Evolutionary conservation across 108 stramenopile genomes (phyloP), one percentile per base, ranked within the genome.

Genomic region (Seminavis robusta): DNA sequence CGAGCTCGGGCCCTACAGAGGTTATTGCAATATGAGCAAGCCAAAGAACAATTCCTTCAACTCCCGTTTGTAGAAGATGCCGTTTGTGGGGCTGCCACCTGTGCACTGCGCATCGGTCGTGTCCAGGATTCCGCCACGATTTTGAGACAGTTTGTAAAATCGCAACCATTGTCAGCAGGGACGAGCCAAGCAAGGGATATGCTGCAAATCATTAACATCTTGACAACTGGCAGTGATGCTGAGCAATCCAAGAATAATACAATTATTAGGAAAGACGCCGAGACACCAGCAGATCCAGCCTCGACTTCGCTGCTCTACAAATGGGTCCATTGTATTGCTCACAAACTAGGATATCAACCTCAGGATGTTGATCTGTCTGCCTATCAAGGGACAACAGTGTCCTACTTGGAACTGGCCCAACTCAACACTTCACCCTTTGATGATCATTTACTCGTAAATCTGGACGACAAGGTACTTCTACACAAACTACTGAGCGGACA

Each of bases 381-480:
- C 23, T 57, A n/a, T n/a, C n/a, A n/a, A n/a, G n/a, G n/a, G n/a
- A n/a, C n/a, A n/a, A n/a, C n/a, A n/a, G n/a, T 52, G 20, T 20
- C 19, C 15, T 64, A 55, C 44, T 45, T 72, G 33, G 11, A 33
- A 21, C 56, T 84, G 20, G 61, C 77, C 4, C 50, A 52, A 42
- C 65, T 76, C 32, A 89, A 89, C 52, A 65, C 52, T 26, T 77
- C 72, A 20, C 81, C 87, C 0, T 72, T 84, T 32, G 83, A 89
- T 66, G 83, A 83, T 73, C 75, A 81, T 8, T 33, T 32, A 25
- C 69, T 89, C 11, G 1, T 81, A 9, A 47, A 63, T 24, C 46
- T 89, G 48, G 87, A 89, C 53, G 87, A 84, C 51, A 89, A 84
- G 47, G 42, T 84, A 24, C 34, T 48, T 11, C 61, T 89, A 41